Base-by-base conservation (phyloP, 495 filamentous ascomycete genomes). In the Penicillium goetzii region DNA sequence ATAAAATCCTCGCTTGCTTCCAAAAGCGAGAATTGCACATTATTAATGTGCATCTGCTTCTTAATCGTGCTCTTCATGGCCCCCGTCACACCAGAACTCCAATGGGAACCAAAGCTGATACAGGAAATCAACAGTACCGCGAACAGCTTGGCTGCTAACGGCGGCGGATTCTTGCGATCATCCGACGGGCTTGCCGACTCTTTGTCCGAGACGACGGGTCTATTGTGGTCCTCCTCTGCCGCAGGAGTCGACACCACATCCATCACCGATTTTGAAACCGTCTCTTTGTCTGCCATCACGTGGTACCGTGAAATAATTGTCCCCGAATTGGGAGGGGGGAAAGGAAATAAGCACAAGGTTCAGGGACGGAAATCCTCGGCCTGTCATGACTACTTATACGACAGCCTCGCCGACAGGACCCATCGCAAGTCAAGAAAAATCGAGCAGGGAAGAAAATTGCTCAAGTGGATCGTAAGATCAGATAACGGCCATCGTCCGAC, bases 1-100 rank as follows among this genome's bases (percentile, higher is more conserved):
- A 82, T 82, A 51, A 80, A 82, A 62, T 81, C 74, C 62, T 81
- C 79, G 40, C 77, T 81, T 0, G 78, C 77, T 67, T 79, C 77
- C 1, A 82, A 66, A 3, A 80, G 74, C 0, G 78, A 75, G 62
- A 75, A 82, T 47, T 80, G 76, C 11, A 70, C 72, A 60, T 82
- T 82, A 32, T 73, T 71, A 49, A 79, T 76, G 21, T 76, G 47
- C 67, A 80, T 68, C 74, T 76, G 14, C 76, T 80, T 78, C 57
- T 80, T 80, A 3, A 81, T 71, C 9, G 76, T 80, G 49, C 68
- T 81, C 47, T 81, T 80, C 78, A 81, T 81, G 2, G 78, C 78
- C 8, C 77, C 73, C 2, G 77, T 80, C 0, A 81, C 76, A 10
- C 76, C 73, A 17, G 73, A 72, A 41, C 76, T 78, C 76, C 77